Evolutionary conservation across 805 yeast species (phyloP).

Genomic region (Yamadazyma tumulicola): DNA sequence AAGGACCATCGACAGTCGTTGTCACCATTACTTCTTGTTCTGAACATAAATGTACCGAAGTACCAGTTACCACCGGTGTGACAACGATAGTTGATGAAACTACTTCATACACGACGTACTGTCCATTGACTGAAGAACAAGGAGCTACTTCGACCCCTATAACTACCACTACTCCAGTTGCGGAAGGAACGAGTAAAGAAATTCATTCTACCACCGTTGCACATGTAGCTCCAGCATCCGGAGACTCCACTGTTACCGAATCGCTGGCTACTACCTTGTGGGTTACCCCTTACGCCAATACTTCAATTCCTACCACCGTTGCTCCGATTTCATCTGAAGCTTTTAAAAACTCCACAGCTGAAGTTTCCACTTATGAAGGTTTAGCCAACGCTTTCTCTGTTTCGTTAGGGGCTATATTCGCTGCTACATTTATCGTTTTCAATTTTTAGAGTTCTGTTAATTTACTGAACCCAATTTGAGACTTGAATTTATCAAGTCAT

Average conservation of each 20-base stretch:
- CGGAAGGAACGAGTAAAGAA: too few relatives aligned
- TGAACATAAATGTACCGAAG: constrained; percentile 23
- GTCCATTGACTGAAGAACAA: constrained; percentile 13
- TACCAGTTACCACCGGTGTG: constrained; percentile 32
- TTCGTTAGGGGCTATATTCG: constrained; percentile 12
- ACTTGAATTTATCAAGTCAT: too few relatives aligned
- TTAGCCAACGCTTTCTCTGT: constrained; percentile 10
- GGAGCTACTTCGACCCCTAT: constrained; percentile 7
- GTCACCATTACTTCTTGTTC: constrained; percentile 34
- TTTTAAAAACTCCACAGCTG: constrained; percentile 1
- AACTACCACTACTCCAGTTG: too few relatives aligned
- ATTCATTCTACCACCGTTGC: too few relatives aligned
- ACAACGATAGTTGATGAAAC: constrained; percentile 17
- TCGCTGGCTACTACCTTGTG: constrained; percentile 29
- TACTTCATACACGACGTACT: constrained; percentile 20
- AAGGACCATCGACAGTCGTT: constrained; percentile 22
- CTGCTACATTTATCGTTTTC: constrained; percentile 12
- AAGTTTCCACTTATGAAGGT: constrained; percentile 11
- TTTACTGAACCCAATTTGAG: too few relatives aligned
- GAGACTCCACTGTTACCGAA: too few relatives aligned
- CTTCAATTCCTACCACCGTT: constrained; percentile 2
- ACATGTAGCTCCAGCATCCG: too few relatives aligned
- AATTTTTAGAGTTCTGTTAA: constrained; percentile 7
- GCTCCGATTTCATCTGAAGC: not conserved
- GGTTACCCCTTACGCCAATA: constrained; percentile 18